A percentile compares a stretch with the other conserved stretches of the same genome.
These are phyloP conservation scores for Xanthoconium separans DNA, from an alignment of 1,284 basidiomycete species.

Conservation along the genomic window DNA sequence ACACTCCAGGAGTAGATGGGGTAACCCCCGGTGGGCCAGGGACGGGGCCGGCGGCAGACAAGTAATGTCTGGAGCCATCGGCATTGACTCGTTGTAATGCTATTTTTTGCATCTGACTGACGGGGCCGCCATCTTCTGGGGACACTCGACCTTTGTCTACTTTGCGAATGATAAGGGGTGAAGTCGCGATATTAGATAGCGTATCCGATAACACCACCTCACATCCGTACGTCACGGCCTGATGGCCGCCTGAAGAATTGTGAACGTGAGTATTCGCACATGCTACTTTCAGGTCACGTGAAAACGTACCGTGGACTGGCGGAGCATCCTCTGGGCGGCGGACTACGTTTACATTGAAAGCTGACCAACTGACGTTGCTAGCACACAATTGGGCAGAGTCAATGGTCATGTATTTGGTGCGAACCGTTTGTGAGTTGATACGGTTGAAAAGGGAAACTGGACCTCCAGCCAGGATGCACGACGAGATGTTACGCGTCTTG, in stretches of 20 bases:
- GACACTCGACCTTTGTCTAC: constrained; percentile 89
- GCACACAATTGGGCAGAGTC: constrained; percentile 83
- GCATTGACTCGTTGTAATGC: constrained; percentile 82
- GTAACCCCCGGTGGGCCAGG: constrained; percentile 68
- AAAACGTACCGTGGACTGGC: constrained; percentile 53
- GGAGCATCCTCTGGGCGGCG: constrained; percentile 59
- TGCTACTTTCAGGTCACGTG: constrained; percentile 50
- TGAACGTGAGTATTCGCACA: constrained; percentile 39
- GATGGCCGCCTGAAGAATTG: constrained; percentile 55
- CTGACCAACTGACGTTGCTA: constrained; percentile 86
- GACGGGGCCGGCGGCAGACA: constrained; percentile 81
- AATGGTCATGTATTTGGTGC: constrained; percentile 95
- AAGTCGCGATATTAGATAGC: constrained; percentile 79
- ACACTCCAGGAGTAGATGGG: constrained; percentile 64
- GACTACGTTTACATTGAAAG: constrained; percentile 88
- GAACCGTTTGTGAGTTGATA: constrained; percentile 95
- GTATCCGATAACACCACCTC: constrained; percentile 85
- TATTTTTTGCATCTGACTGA: constrained; percentile 96
- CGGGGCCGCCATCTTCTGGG: constrained; percentile 82
- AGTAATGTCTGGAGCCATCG: constrained; percentile 77
- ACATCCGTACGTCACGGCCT: constrained; percentile 89
- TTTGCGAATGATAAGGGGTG: constrained; percentile 88
- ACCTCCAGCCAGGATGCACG: constrained; percentile 85
- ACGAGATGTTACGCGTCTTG: constrained; percentile 91
- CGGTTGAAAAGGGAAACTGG: constrained; percentile 96